Conservation (phyloP, 345 rosid genomes). For the Populus alba region DNA sequence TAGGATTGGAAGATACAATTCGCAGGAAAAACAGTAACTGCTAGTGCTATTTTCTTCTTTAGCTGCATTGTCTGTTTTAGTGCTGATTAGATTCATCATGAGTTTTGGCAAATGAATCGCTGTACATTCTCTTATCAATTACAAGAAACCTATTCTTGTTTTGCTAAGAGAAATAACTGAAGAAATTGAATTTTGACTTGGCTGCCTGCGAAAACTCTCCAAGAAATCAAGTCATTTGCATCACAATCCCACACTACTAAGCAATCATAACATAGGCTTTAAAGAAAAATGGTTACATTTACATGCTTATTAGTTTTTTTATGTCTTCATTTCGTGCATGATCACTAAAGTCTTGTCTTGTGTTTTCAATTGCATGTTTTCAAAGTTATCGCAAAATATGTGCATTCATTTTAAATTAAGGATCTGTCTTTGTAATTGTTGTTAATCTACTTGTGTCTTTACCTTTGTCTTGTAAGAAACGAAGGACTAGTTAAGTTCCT, state of each 20-base stretch:
- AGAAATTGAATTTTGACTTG: not conserved
- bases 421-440: too few species aligned
- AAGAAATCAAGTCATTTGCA: not conserved
- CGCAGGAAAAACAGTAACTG: not conserved
- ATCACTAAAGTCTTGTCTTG: not conserved
- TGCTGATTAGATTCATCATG: not conserved
- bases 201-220: not conserved
- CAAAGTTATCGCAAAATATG: not conserved
- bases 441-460: too few species aligned
- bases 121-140: not conserved
- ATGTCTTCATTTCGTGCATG: not conserved
- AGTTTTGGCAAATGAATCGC: not conserved
- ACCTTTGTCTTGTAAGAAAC: not conserved
- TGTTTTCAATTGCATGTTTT: not conserved
- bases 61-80: not conserved
- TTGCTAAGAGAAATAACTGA: not conserved
- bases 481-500: too few species aligned
- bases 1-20: not conserved
- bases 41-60: not conserved
- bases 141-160: not conserved
- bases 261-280: not conserved
- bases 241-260: not conserved
- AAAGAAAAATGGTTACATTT: not conserved
- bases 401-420: not conserved
- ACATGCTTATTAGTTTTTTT: not conserved